A percentile compares a stretch with the other conserved stretches of the same genome.
These are phyloP conservation scores for Colletotrichum lindemuthianum DNA, from an alignment of 2,329 filamentous ascomycete species.

Conservation along the genomic window DNA sequence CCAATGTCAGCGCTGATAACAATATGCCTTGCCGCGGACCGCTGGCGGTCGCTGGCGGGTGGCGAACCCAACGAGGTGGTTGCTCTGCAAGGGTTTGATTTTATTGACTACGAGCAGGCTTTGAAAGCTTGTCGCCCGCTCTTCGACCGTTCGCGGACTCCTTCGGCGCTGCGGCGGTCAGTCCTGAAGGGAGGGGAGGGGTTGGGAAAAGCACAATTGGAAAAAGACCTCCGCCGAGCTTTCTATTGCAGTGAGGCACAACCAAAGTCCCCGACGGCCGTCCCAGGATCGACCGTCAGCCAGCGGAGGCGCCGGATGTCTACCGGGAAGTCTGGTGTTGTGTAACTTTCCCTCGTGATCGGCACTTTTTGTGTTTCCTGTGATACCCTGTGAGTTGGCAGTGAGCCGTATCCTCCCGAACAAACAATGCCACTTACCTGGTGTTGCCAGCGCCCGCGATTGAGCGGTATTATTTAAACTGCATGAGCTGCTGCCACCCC, in stretches of 20 bases:
- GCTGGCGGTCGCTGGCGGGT: no score
- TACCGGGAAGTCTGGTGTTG: slow-evolving; percentile 18
- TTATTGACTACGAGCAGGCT: no score
- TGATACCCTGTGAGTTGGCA: neutral
- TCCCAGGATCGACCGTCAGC: slow-evolving; percentile 12
- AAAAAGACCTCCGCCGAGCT: no score
- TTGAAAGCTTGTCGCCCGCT: neutral
- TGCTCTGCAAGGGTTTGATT: no score
- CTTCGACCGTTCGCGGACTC: neutral
- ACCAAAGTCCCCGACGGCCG: neutral
- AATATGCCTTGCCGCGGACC: no score
- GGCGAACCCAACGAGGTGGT: no score
- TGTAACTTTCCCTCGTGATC: slow-evolving; percentile 6
- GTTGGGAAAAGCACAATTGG: neutral
- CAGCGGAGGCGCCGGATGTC: slow-evolving; percentile 4
- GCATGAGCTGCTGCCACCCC: neutral
- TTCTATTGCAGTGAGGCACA: neutral
- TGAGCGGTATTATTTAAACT: no score
- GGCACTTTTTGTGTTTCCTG: neutral
- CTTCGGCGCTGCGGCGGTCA: neutral
- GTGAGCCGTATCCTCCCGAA: neutral
- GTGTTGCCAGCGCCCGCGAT: no score
- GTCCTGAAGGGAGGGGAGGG: neutral
- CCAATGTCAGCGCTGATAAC: no score
- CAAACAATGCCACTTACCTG: neutral